A percentile compares a stretch with the other conserved stretches of the same genome.
Conservation (phyloP, 1,284 basidiomycete genomes). For the Hemileia vastatrix region DNA sequence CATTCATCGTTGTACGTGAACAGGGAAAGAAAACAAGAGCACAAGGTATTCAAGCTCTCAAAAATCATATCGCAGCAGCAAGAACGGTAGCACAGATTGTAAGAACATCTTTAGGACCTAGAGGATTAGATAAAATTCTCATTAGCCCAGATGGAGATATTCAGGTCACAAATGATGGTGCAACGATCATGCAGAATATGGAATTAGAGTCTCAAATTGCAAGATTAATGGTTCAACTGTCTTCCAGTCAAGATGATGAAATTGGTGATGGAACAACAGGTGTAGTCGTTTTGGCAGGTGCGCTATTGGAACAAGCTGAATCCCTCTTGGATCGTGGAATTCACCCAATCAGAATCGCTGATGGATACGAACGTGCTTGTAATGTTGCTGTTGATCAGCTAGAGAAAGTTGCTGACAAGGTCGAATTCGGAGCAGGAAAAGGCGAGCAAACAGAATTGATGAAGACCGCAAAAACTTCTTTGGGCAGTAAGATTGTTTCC, state of each 20-base stretch:
- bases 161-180: slow-evolving; percentile 93
- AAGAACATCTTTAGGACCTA: slow-evolving; percentile 83
- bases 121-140: slow-evolving; percentile 97
- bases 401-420: slow-evolving; percentile 77
- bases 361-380: slow-evolving; percentile 92
- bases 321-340: slow-evolving; percentile 85
- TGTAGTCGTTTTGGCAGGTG: slow-evolving; percentile 96
- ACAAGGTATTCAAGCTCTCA: slow-evolving; percentile 91
- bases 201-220: slow-evolving; percentile 98
- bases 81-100: slow-evolving; percentile 87
- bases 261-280: slow-evolving; percentile 98
- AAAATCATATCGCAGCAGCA: slow-evolving; percentile 89
- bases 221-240: slow-evolving; percentile 89
- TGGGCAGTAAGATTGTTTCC: slow-evolving; percentile 96
- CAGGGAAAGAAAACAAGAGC: slow-evolving; percentile 87
- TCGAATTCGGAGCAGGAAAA: slow-evolving; percentile 71
- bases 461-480: slow-evolving; percentile 87
- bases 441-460: slow-evolving; percentile 63
- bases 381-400: slow-evolving; percentile 76
- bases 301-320: slow-evolving; percentile 72
- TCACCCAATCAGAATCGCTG: slow-evolving; percentile 94
- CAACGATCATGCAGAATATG: slow-evolving; percentile 63
- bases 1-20: slow-evolving; percentile 57
- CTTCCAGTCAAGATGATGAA: slow-evolving; percentile 96
- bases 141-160: slow-evolving; percentile 98